These are phyloP conservation scores for Delitschia confertaspora DNA, from an alignment of 495 filamentous ascomycete species.

Conservation along the genomic window DNA sequence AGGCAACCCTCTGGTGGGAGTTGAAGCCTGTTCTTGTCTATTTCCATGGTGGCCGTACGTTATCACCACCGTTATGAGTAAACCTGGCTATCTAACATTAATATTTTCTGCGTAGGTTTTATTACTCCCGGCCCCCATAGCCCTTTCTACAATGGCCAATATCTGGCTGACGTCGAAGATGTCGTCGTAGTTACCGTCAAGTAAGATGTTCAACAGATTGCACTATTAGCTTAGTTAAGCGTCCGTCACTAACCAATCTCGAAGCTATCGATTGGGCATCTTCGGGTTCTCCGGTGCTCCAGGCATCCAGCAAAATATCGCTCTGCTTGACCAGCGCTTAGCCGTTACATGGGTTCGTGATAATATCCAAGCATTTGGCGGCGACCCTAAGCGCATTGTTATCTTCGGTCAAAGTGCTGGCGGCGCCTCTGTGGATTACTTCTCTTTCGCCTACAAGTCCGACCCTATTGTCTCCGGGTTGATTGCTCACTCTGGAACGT, in stretches of 20 bases:
- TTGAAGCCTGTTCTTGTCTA: constrained; percentile 35
- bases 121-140: constrained; percentile 31
- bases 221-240: no score
- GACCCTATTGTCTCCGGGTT: constrained; percentile 39
- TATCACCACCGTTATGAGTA: neutral
- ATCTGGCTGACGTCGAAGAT: constrained; percentile 35
- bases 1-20: constrained; percentile 9
- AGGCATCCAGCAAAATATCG: constrained; percentile 35
- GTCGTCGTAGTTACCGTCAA: constrained; percentile 41
- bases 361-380: constrained; percentile 51
- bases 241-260: neutral
- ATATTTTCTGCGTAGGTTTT: constrained; percentile 24
- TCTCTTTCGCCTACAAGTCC: constrained; percentile 40
- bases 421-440: constrained; percentile 44
- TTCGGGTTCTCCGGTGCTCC: constrained; percentile 44
- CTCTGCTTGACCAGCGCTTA: constrained; percentile 40
- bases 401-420: constrained; percentile 51
- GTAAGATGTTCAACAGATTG: no score
- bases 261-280: constrained; percentile 40
- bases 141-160: constrained; percentile 38
- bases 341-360: constrained; percentile 50
- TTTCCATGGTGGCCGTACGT: constrained; percentile 37
- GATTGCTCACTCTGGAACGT: constrained; percentile 49
- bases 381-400: constrained; percentile 43
- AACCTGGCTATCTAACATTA: neutral